Conservation (phyloP, 2,329 filamentous ascomycete species). For the Mycosphaerelloides madeirae region DNA sequence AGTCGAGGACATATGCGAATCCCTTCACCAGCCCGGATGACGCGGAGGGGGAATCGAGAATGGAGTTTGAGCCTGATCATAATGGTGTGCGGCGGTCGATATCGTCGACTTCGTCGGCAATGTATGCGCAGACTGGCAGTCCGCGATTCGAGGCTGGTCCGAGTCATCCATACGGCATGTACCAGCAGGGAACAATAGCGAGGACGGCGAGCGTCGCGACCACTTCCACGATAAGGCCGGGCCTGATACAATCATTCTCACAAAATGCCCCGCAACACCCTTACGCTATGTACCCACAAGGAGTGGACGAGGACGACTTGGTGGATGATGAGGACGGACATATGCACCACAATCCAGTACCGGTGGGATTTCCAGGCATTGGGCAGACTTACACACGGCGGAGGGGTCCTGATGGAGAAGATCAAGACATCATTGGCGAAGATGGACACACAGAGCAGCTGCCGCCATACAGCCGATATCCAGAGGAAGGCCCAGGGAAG, state of each 20-base stretch:
- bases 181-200: slow-evolving; percentile 63
- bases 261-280: slow-evolving; percentile 65
- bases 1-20: slow-evolving; percentile 27
- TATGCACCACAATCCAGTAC: slow-evolving; percentile 43
- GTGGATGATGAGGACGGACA: slow-evolving; percentile 26
- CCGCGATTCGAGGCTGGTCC: slow-evolving; percentile 68
- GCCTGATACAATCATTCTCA: slow-evolving; percentile 48
- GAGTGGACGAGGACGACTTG: slow-evolving; percentile 55
- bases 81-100: slow-evolving; percentile 26
- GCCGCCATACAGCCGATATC: slow-evolving; percentile 86
- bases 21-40: slow-evolving; percentile 34
- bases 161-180: slow-evolving; percentile 81
- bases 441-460: slow-evolving; percentile 87
- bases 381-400: slow-evolving; percentile 63
- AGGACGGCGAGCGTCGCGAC: slow-evolving; percentile 65
- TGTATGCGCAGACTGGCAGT: slow-evolving; percentile 48
- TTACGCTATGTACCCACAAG: slow-evolving; percentile 82
- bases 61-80: slow-evolving; percentile 26
- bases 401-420: slow-evolving; percentile 75
- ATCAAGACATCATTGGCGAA: slow-evolving; percentile 80
- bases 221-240: slow-evolving; percentile 59
- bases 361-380: slow-evolving; percentile 69
- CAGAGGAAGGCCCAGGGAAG: slow-evolving; percentile 58
- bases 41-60: slow-evolving; percentile 17
- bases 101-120: slow-evolving; percentile 36